phyloP scores from a whole-genome alignment of 2,329 filamentous ascomycete species.

The Aspergillus tubingensis region DNA sequence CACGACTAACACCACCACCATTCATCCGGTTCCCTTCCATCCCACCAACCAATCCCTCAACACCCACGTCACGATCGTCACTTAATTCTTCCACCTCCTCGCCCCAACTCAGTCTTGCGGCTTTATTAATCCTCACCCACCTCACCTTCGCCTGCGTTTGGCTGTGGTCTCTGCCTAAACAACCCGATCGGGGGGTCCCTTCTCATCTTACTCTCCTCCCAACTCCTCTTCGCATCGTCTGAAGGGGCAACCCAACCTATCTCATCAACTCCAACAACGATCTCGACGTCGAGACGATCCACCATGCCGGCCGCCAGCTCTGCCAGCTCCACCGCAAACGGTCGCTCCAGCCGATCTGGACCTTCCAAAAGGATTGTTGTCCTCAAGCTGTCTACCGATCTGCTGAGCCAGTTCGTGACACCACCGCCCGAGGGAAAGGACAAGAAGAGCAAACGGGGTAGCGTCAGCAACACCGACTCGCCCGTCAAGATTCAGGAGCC shows the following conservation, averaged over 20 bases:
- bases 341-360: slow-evolving; percentile 37
- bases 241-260: slow-evolving; percentile 1
- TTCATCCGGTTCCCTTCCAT: slow-evolving; percentile 15
- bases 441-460: slow-evolving; percentile 20
- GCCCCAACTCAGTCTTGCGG: background rate
- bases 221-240: background rate
- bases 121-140: slow-evolving; percentile 1
- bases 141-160: slow-evolving; percentile 11
- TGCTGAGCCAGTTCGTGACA: slow-evolving; percentile 39
- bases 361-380: slow-evolving; percentile 37
- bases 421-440: slow-evolving; percentile 25
- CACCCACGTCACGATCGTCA: slow-evolving; percentile 28
- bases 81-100: slow-evolving; percentile 2
- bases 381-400: slow-evolving; percentile 42
- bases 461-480: slow-evolving; percentile 20
- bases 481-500: slow-evolving; percentile 32
- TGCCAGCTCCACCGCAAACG: slow-evolving; percentile 34
- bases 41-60: slow-evolving; percentile 12
- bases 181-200: slow-evolving; percentile 1
- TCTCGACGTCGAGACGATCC: background rate
- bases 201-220: background rate
- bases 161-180: background rate
- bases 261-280: background rate
- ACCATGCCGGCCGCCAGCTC: slow-evolving; percentile 30
- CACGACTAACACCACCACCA: slow-evolving; percentile 17